Base-by-base conservation (phyloP, 1,139 yeast genomes). In the Pichia sp. region DNA sequence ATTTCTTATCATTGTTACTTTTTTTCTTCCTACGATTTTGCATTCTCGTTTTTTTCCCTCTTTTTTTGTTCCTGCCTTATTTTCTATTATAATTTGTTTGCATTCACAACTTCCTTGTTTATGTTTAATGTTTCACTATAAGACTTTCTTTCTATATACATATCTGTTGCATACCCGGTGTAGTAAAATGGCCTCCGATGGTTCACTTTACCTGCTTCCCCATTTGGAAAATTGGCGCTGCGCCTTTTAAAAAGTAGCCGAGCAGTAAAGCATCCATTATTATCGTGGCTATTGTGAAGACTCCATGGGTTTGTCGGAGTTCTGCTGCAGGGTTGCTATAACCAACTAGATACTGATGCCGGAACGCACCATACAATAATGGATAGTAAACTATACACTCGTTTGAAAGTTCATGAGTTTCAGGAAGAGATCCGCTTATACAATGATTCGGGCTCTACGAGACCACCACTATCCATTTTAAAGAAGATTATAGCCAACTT, bases 401-500 rank as follows among this genome's bases (percentile, higher is more conserved):
- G 62, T 40, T 47, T 60, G 8, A 64, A 62, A 34, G 62, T 66
- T 0, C 54, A 63, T 4, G 71, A 67, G 46, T 50, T 67, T 3
- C 54, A 57, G 7, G 48, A 58, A 11, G 70, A 67, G 47, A 59
- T 67, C 16, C 54, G 52, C 15, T 58, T 58, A 8, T 16, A 60
- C 58, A 30, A 41, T 47, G 32, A 19, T 15, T 61, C 34, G n/a
- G 45, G 23, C 11, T 38, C 44, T 7, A 30, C 26, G 7, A 59
- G 59, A 47, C 61, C 65, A 6, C 52, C 58, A 2, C 53, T 55
- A 58, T 72, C 78, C 26, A 84, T 90, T 0, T 73, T 93, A 61
- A 85, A 85, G 68, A 87, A 87, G 67, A 79, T 90, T 34, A 77
- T 90, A 7, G 95, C 96, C 47, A 92, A 90, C 68, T 78, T 90